Base-by-base conservation (phyloP, 352 stramenopile species). In the Blastocystis hominis region DNA sequence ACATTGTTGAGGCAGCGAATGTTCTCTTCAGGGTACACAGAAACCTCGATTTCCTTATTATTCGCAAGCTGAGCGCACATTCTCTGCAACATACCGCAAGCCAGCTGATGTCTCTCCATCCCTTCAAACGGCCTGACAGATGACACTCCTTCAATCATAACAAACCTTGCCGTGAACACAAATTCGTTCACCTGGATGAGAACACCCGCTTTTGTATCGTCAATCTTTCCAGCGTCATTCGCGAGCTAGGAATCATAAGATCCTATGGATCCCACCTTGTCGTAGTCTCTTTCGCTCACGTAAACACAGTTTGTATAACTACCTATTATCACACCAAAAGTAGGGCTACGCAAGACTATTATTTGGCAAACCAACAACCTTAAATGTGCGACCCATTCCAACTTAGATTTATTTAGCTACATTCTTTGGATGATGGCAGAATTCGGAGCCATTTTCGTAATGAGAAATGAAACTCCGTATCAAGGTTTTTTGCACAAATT, bases 301-400 rank as follows among this genome's bases (percentile, higher is more conserved):
- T 86, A 86, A 13, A 86, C 63, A 70, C 76, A 86, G 50, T 86
- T 86, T 24, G 76, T 86, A 68, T 76, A 86, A 17, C 76, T 86
- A 86, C 7, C 56, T 5, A 59, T n/a, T 38, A 86, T 30, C 44
- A 75, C 15, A 0, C 34, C 34, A 40, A 9, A 24, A 44, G 10
- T 24, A 30, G 3, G 30, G 17, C 24, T 54, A 86, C 76, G 76
- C 76, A 76, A 86, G 63, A 6, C 40, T 86, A 24, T 46, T 75
- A 46, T 36, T 86, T 15, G 76, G 56, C 7, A 86, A 75, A 42
- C 47, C 46, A 62, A 54, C 70, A n/a, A 80, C 46, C 24, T 61
- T 80, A 46, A 80, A 80, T 61, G 50, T 80, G 62, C 70, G 50
- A 59, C 50, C 50, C 50, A 59, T 59, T 13, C 13, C n/a, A 30